Percentiles rank a stretch among this genome's conserved stretches.
phyloP scores from a whole-genome alignment of 768 basidiomycete species.

The Rhodocollybia butyracea region DNA sequence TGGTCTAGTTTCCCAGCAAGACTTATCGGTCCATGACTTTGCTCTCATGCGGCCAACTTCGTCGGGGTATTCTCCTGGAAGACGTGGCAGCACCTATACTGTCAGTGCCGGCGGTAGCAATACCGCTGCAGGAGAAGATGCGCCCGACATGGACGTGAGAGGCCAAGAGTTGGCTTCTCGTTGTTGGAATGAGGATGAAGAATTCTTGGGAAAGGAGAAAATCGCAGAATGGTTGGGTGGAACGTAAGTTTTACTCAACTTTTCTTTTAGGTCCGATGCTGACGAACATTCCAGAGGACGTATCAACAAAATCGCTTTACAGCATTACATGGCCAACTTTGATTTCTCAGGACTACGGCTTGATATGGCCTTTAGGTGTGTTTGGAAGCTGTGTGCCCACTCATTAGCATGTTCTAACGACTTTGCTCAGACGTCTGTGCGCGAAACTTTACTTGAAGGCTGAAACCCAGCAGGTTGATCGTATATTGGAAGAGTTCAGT shows the following conservation, averaged over 20 bases:
- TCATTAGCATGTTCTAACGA: not conserved
- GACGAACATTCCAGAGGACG: conserved; percentile 46
- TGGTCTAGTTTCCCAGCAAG: conserved; percentile 43
- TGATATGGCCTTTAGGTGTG: conserved; percentile 86
- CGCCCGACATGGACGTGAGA: conserved; percentile 54
- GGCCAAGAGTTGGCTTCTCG: conserved; percentile 72
- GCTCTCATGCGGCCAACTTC: conserved; percentile 44
- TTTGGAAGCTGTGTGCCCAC: conserved; percentile 5
- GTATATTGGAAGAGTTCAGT: conserved; percentile 91
- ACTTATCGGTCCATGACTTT: conserved; percentile 51
- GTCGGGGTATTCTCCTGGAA: conserved; percentile 25
- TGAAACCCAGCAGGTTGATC: conserved; percentile 97
- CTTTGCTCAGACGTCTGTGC: conserved; percentile 66
- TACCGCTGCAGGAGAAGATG: conserved; percentile 46
- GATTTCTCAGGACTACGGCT: conserved; percentile 82
- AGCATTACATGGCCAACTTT: conserved; percentile 83
- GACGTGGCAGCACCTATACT: conserved; percentile 1
- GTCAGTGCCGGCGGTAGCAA: conserved; percentile 17
- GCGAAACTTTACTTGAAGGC: conserved; percentile 91
- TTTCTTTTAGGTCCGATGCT: not conserved
- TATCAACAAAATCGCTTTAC: conserved; percentile 73
- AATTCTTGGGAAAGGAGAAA: conserved; percentile 82
- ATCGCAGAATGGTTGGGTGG: conserved; percentile 97
- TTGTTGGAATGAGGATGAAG: conserved; percentile 86
- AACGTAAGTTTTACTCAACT: conserved; percentile 52